A percentile compares a stretch with the other conserved stretches of the same genome.
These are phyloP conservation scores for Kodamaea anthophila DNA, from an alignment of 1,139 yeast species.

Conservation along the genomic window DNA sequence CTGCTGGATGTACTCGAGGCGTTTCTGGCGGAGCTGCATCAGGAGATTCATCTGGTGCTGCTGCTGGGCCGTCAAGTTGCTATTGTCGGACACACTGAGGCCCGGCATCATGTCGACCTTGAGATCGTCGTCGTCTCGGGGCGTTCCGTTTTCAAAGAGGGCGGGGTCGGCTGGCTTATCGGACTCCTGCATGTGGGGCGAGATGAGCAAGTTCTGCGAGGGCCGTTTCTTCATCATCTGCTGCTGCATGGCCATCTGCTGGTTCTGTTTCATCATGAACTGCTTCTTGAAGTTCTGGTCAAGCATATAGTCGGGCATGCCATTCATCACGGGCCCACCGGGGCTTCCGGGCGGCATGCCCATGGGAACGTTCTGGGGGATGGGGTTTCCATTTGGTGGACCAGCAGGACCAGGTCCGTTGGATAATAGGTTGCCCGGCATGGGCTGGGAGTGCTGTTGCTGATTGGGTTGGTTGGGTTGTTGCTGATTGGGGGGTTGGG, in stretches of 20 bases:
- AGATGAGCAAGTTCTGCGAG: conserved; percentile 3
- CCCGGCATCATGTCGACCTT: conserved; percentile 5
- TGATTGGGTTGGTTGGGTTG: conserved; percentile 4
- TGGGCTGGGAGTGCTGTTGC: too few relatives aligned
- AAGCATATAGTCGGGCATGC: conserved; percentile 16
- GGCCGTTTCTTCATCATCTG: conserved; percentile 7
- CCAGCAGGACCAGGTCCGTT: too few relatives aligned
- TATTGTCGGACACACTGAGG: conserved; percentile 5
- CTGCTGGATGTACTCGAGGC: conserved; percentile 13
- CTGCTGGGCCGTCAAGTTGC: conserved; percentile 8
- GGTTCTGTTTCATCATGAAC: conserved; percentile 17
- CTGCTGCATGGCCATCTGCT: conserved; percentile 9
- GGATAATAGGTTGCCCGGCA: too few relatives aligned
- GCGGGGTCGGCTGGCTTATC: conserved; percentile 3
- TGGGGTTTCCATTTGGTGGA: too few relatives aligned
- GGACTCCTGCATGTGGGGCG: conserved; percentile 5
- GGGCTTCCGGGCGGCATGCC: too few relatives aligned
- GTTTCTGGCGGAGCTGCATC: conserved; percentile 13
- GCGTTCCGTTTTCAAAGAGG: conserved; percentile 1
- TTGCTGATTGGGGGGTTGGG: conserved; percentile 7
- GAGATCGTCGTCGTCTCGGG: conserved; percentile 6
- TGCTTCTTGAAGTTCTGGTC: conserved; percentile 23
- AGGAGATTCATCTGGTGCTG: conserved; percentile 10
- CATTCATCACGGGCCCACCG: too few relatives aligned
- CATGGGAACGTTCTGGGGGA: too few relatives aligned